Conservation (phyloP, 106 monocot genomes). For the Allium fistulosum region DNA sequence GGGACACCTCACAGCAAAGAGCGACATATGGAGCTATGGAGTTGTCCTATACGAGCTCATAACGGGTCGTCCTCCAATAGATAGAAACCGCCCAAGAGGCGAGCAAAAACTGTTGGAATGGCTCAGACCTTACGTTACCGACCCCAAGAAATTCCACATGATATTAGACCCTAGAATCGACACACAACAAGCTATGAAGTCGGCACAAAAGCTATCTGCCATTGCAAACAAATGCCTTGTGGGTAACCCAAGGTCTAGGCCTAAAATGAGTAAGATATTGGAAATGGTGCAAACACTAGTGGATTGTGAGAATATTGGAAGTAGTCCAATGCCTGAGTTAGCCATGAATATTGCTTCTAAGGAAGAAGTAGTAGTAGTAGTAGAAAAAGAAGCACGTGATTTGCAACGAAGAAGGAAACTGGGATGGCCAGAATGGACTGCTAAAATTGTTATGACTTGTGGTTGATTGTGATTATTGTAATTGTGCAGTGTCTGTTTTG, state of each 20-base stretch:
- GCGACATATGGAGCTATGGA: conserved; percentile 89
- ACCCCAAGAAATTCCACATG: conserved; percentile 50
- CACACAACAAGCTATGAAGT: conserved; percentile 42
- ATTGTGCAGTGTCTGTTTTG: neutral
- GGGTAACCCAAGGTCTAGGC: conserved; percentile 48
- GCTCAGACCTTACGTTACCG: conserved; percentile 68
- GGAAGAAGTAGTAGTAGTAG: conserved; percentile 4
- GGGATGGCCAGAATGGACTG: conserved; percentile 34
- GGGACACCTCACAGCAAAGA: conserved; percentile 63
- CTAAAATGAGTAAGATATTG: conserved; percentile 77
- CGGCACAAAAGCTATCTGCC: conserved; percentile 46
- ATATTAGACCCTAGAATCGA: conserved; percentile 74
- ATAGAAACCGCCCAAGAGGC: conserved; percentile 62
- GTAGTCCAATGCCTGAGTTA: conserved; percentile 28
- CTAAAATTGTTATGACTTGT: conserved; percentile 18
- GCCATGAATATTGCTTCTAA: neutral
- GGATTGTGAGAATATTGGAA: conserved; percentile 26
- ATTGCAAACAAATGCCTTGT: conserved; percentile 73
- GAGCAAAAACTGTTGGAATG: conserved; percentile 89
- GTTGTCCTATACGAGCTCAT: conserved; percentile 86
- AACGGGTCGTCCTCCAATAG: conserved; percentile 66
- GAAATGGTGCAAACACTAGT: conserved; percentile 50
- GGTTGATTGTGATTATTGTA: neutral
- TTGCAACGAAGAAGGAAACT: conserved; percentile 21
- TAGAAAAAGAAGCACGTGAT: conserved; percentile 12